Evolutionary conservation across 2,329 filamentous ascomycete species (phyloP), one percentile per base, ranked within the genome.

Genomic region (Diplodia corticola): DNA sequence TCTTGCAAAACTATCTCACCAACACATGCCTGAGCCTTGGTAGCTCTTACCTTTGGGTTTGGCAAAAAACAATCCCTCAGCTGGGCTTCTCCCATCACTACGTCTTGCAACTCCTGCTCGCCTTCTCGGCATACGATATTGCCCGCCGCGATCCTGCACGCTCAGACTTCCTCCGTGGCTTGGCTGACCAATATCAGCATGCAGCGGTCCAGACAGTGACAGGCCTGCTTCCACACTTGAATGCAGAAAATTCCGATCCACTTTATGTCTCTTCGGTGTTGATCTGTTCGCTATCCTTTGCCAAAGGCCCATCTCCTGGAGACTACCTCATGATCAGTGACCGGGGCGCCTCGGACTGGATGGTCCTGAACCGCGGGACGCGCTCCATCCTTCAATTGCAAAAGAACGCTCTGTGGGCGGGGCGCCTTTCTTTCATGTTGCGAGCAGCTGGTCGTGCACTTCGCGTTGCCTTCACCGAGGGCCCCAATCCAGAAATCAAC

Each of bases 111-210:
- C 69, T 74, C 78, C 3, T 83, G 80, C 54, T 82, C 5, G 80
- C 80, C 6, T 70, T 82, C 12, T 75, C 80, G 6, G 80, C 81
- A 5, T 71, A 82, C 20, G 81, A 83, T 63, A 69, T 82, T 17
- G 26, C 55, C 13, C 55, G 48, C 20, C n/a, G n/a, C 3, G 33
- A 66, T 7, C 55, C 48, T 1, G 54, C 50, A 22, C 64, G 64
- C 12, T 33, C 33, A 49, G 9, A 7, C 15, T 61, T 22, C n/a
- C 35, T 51, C 30, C 15, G 40, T 4, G 44, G 13, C 17, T 5
- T 64, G 20, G 60, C 60, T 15, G 35, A 40, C 5, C 28, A 40
- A 12, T 54, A 64, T 33, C 60, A 64, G 10, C 17, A 53, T 5
- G n/a, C 60, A 1, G 60, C 60, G 2, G 5, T 64, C 22, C 33